Evolutionary conservation across 176 grass and related monocot genomes (phyloP).

Genomic region (Oryza nivara): DNA sequence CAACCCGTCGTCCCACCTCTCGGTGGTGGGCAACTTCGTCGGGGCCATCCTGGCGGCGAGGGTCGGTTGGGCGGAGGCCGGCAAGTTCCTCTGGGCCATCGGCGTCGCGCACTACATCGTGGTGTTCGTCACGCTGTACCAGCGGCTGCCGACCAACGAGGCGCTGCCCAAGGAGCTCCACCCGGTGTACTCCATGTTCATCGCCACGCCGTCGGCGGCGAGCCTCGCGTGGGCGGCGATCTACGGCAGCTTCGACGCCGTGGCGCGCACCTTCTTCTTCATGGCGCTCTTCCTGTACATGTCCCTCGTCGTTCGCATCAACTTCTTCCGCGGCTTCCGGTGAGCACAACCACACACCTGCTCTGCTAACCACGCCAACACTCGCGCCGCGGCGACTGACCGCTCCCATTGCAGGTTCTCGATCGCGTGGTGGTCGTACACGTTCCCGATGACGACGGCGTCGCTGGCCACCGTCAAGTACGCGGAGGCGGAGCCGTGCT

Average conservation of each 20-base stretch:
- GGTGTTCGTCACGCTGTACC: slow-evolving; percentile 94
- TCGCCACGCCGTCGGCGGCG: slow-evolving; percentile 92
- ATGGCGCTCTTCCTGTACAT: slow-evolving; percentile 88
- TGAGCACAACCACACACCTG: slow-evolving; percentile 23
- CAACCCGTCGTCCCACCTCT: slow-evolving; percentile 93
- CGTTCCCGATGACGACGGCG: slow-evolving; percentile 96
- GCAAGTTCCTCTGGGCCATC: slow-evolving; percentile 90
- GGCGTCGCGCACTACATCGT: slow-evolving; percentile 90
- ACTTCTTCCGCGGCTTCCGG: slow-evolving; percentile 97
- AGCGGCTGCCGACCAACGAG: slow-evolving; percentile 93
- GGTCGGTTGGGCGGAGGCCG: slow-evolving; percentile 88
- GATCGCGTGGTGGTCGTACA: slow-evolving; percentile 98
- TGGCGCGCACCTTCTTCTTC: slow-evolving; percentile 86
- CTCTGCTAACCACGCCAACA: too few species aligned
- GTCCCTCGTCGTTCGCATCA: slow-evolving; percentile 92
- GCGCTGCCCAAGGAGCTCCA: slow-evolving; percentile 93
- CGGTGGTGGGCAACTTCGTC: slow-evolving; percentile 97
- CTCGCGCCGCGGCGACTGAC: background rate
- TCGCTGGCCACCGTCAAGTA: slow-evolving; percentile 87
- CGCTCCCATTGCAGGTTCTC: slow-evolving; percentile 62
- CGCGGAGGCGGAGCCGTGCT: slow-evolving; percentile 85
- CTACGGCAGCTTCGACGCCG: slow-evolving; percentile 87
- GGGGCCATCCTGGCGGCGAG: slow-evolving; percentile 87
- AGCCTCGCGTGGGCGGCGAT: slow-evolving; percentile 85
- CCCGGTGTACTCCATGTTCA: slow-evolving; percentile 99